Base-by-base conservation (phyloP, 2,329 filamentous ascomycete species). In the Onygenales sp. region DNA sequence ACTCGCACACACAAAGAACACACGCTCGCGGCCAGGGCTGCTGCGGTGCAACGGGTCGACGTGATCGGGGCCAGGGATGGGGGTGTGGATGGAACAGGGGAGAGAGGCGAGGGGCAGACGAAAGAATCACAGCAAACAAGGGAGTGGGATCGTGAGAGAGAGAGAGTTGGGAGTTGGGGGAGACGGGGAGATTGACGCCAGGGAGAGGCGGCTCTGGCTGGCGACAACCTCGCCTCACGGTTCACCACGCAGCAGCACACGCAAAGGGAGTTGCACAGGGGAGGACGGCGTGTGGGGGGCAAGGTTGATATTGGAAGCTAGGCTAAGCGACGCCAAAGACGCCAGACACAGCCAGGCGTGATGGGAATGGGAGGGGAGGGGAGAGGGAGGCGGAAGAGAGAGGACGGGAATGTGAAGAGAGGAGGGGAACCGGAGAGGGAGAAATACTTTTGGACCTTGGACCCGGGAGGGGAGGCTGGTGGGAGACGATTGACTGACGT, bases 361-460 rank as follows among this genome's bases (percentile, higher is more conserved):
- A 39, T 32, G 44, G 43, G 43, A 43, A 47, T 39, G 45, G 57
- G 56, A 60, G 48, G 46, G 43, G 49, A 53, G 46, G 43, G 39
- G 44, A n/a, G 49, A 46, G 39, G 55, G 36, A 48, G 47, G 45
- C 47, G 47, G 52, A 49, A 52, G 53, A 50, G 50, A 55, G 45
- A 31, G 51, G 53, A 50, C 43, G 43, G 48, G 53, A 52, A 58
- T 57, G 52, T 44, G 55, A 53, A 56, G 51, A 46, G 35, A 7
- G 10, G 14, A 38, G 46, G 27, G 9, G 35, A 48, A 39, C 9
- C 43, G 9, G 44, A 45, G 43, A 53, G 41, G 35, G 46, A 48
- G 51, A 43, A 53, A 38, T 32, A 44, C 45, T 17, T 53, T 36
- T 47, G 47, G 3, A 27, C 21, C 21, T 27, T 27, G 21, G 21